Evolutionary conservation across 495 filamentous ascomycete genomes (phyloP), one percentile per base, ranked within the genome.

Genomic region (Talaromyces thailandensis): DNA sequence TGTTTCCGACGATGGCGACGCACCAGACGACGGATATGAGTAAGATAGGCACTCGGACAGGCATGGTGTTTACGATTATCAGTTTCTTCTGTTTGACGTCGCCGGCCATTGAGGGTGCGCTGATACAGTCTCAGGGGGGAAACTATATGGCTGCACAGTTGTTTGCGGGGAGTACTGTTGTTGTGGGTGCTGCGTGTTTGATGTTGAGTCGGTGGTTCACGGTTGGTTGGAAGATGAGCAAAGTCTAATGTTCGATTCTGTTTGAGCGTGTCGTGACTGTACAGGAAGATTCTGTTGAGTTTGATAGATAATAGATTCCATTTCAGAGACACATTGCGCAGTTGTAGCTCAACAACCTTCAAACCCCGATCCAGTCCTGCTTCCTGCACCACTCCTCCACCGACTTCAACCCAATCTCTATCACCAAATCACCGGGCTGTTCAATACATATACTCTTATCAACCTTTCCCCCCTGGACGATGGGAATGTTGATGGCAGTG

Each of bases 51-150:
- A 83, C 83, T 43, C 75, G 88, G 28, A 82, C 90, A 72, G 89
- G 89, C 3, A 91, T 91, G 87, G 77, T 84, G 2, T 88, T 91
- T 63, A 84, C 76, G 7, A 81, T 89, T 58, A 75, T 82, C 8
- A 83, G 81, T 60, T 80, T 89, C 58, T 84, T 86, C 1, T 76
- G 75, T 58, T 69, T 89, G 56, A 85, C 83, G 18, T 85, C 86
- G 0, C 78, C 86, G n/a, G 83, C 88, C 2, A 82, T 90, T 55
- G 81, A 81, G 0, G 88, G 87, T 0, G 74, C 75, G 1, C 64
- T 83, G 62, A 56, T 75, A 84, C 16, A 68, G 78, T 67, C 61
- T 65, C 67, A 67, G 14, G 73, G 68, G 4, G 78, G 81, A 0
- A 56, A 56, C 14, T 86, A 80, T 73, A 67, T 70, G 57, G 72